Base-by-base conservation (phyloP, 805 yeast genomes). In the Yamadazyma olivae region DNA sequence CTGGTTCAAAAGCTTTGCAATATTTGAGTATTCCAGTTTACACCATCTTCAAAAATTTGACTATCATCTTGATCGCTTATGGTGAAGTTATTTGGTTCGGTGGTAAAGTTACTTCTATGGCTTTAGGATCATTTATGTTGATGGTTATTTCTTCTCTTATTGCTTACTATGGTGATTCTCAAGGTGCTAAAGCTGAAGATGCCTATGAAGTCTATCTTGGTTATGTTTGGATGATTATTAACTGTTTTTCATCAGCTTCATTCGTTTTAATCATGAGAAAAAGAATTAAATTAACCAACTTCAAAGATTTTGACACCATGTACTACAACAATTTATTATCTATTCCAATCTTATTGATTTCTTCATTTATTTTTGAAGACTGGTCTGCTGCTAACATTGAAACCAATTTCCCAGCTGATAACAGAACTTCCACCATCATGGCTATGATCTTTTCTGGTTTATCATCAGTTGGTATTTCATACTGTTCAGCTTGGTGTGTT, bases 401-500 rank as follows among this genome's bases (percentile, higher is more conserved):
- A 13, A 53, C 56, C 37, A 91, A 90, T 75, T 87, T 93, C 80
- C 95, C 95, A 27, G 69, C 72, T 10, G 86, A 67, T 32, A 70
- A 76, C 50, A 77, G 90, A 60, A 63, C 70, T 45, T 74, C 91
- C 29, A 76, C 87, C 40, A 74, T 88, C 45, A 64, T 81, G 30
- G 81, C 88, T 51, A 90, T 93, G 96, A 54, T 93, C 45, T 76
- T 91, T 57, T 87, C 96, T 24, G 99, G 99, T 64, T 77, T 86
- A 50, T 83, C 95, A 30, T 83, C 97, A 21, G 95, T 93, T 36
- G 97, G 95, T 70, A 93, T 93, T 61, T 91, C 98, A 30, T 93
- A 93, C 78, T 88, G 96, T 67, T 89, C 98, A 9, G 99, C 97
- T 44, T 93, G 99, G 99, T 93, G 99, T 78, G 95, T 93, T 48